Evolutionary conservation across 2,329 filamentous ascomycete genomes (phyloP).

Genomic region (Metarhizium brunneum): DNA sequence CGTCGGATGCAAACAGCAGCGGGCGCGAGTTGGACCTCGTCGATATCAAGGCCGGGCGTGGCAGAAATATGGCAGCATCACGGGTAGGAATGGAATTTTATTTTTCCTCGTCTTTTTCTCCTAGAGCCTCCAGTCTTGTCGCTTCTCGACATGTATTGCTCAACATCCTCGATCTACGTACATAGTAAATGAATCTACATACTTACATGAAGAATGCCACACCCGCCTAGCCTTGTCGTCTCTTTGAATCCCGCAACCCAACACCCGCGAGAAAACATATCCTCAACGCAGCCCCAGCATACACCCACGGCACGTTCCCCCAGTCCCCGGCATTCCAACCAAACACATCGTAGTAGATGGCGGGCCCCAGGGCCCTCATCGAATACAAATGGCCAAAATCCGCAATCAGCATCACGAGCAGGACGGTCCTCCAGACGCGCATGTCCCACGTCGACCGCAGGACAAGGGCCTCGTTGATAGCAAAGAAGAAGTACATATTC

Average conservation of each 20-base stretch:
- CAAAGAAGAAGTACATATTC: constrained; percentile 70
- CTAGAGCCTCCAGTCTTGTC: too few relatives aligned
- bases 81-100: too few relatives aligned
- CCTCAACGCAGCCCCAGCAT: constrained; percentile 51
- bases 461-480: constrained; percentile 68
- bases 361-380: constrained; percentile 46
- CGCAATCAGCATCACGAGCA: constrained; percentile 61
- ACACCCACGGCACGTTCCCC: constrained; percentile 64
- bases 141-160: too few relatives aligned
- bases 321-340: constrained; percentile 59
- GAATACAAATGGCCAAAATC: constrained; percentile 69
- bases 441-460: constrained; percentile 60
- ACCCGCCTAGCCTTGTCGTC: constrained; percentile 2
- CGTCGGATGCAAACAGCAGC: too few relatives aligned
- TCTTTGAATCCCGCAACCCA: constrained; percentile 32
- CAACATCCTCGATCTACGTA: too few relatives aligned
- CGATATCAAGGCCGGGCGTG: too few relatives aligned
- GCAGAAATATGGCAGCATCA: too few relatives aligned
- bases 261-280: constrained; percentile 49
- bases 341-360: constrained; percentile 53
- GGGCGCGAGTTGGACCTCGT: too few relatives aligned
- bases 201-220: not conserved
- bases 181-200: too few relatives aligned
- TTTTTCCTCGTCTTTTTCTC: too few relatives aligned
- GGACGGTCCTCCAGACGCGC: constrained; percentile 59